Evolutionary conservation across 768 basidiomycete genomes (phyloP), one percentile per base, ranked within the genome.

Genomic region (Rubroboletus pulcherrimus): DNA sequence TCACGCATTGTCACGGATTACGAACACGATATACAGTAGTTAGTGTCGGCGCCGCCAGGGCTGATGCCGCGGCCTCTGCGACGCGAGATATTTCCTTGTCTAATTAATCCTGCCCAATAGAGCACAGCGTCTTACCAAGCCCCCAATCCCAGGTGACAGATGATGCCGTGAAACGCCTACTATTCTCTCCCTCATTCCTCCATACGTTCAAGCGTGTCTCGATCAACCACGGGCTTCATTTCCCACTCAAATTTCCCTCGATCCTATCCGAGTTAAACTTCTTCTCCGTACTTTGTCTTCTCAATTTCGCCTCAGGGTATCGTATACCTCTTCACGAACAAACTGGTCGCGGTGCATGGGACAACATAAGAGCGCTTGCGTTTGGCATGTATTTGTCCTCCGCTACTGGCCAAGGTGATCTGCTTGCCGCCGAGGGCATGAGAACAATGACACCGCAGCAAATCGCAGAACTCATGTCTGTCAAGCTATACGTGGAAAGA

Each of bases 221-320:
- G 8, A 64, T 70, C 15, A 71, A 78, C 17, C 89, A 93, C 71
- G 91, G 91, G 30, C 76, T 92, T 48, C 75, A 81, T 7, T 75
- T 95, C 54, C 93, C 93, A 2, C 80, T 96, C 49, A 85, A 86
- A 3, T 96, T 94, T 62, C 75, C 87, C 37, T 86, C 87, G 0
- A 71, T 78, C 19, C 72, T 83, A 5, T 81, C 87, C 41, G 93
- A 96, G 71, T 75, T 96, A 55, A 94, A 93, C 69, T 75, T 94
- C 30, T 73, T 94, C n/a, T 83, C 86, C 43, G 71, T 90, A 8
- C 81, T 93, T 40, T 83, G 86, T 3, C 77, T 93, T 15, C 78
- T 96, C 34, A 93, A 93, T 68, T 91, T 94, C 68, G 89, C 81
- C 5, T 90, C 89, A 1, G 89, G 89, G 35, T 94, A 89, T 69